A percentile compares a stretch with the other conserved stretches of the same genome.
Evolutionary conservation across 2,329 filamentous ascomycete species (phyloP).

Genomic region (Chrysoporthe austroafricana): DNA sequence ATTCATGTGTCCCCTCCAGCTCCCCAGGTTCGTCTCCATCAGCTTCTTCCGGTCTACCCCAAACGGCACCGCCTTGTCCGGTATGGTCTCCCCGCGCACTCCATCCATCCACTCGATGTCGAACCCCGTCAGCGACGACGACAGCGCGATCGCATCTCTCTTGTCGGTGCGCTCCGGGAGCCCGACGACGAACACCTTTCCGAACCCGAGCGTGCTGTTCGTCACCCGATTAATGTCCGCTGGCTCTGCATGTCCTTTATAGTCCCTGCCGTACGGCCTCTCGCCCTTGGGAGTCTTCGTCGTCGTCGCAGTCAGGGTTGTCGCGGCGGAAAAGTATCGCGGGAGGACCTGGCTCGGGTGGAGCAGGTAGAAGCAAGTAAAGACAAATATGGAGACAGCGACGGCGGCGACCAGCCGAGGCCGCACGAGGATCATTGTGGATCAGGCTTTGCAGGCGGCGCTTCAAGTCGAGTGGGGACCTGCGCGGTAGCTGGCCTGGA

Average conservation of each 20-base stretch:
- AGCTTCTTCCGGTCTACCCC: slow-evolving; percentile 39
- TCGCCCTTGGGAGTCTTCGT: not conserved
- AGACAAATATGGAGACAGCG: slow-evolving; percentile 7
- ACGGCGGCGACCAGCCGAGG: slow-evolving; percentile 16
- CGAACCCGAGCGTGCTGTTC: slow-evolving; percentile 37
- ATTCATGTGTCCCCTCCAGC: slow-evolving; percentile 50
- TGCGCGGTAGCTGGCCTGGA: too few species aligned
- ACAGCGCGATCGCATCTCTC: slow-evolving; percentile 52
- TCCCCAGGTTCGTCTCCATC: slow-evolving; percentile 38
- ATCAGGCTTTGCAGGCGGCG: not conserved
- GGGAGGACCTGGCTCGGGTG: slow-evolving; percentile 14
- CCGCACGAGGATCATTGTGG: slow-evolving; percentile 25
- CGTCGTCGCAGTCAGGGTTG: not conserved
- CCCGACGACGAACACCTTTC: slow-evolving; percentile 51
- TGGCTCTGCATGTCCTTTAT: slow-evolving; percentile 29
- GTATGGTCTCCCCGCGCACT: slow-evolving; percentile 42
- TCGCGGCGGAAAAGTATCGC: slow-evolving; percentile 10
- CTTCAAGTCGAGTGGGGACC: too few species aligned
- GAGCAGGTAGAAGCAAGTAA: slow-evolving; percentile 24
- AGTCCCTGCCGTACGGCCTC: slow-evolving; percentile 28
- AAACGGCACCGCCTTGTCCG: slow-evolving; percentile 43
- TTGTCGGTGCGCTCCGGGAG: slow-evolving; percentile 55
- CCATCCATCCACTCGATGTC: slow-evolving; percentile 52
- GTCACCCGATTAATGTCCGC: slow-evolving; percentile 32
- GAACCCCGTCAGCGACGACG: slow-evolving; percentile 50